These are phyloP conservation scores for Arabidopsis arenosa DNA, from an alignment of 345 rosid genomes.

Conservation along the genomic window DNA sequence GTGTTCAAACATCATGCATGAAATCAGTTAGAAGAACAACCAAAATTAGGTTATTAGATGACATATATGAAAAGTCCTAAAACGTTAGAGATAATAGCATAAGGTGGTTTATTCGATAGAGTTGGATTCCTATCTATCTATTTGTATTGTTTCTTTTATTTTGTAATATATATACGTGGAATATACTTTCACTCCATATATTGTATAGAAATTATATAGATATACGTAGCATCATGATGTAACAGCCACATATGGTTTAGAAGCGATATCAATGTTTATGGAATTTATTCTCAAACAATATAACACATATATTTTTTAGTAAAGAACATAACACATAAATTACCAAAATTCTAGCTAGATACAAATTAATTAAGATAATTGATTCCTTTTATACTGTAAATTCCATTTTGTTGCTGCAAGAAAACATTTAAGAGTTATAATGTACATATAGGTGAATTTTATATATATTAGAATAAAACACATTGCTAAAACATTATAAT, in stretches of 20 bases:
- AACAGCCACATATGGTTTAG: constrained; percentile 37
- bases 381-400: neutral
- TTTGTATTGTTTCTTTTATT: constrained; percentile 11
- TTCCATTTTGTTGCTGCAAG: neutral
- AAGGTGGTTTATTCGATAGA: constrained; percentile 37
- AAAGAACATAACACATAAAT: constrained; percentile 6
- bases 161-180: constrained; percentile 31
- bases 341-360: constrained; percentile 1
- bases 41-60: constrained; percentile 10
- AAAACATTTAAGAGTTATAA: neutral
- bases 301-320: neutral
- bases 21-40: constrained; percentile 1
- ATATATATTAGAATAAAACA: no score
- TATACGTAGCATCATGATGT: constrained; percentile 38
- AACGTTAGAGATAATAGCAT: constrained; percentile 34
- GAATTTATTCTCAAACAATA: constrained; percentile 40
- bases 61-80: constrained; percentile 34
- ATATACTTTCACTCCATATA: constrained; percentile 33
- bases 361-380: constrained; percentile 6
- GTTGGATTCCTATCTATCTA: constrained; percentile 47
- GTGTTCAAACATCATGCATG: neutral
- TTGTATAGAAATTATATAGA: constrained; percentile 19
- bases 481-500: no score
- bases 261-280: constrained; percentile 38
- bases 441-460: no score